Percentiles rank a stretch among this genome's conserved stretches.
phyloP scores from a whole-genome alignment of 164 flowering plant genomes.

The Aristolochia californica region DNA sequence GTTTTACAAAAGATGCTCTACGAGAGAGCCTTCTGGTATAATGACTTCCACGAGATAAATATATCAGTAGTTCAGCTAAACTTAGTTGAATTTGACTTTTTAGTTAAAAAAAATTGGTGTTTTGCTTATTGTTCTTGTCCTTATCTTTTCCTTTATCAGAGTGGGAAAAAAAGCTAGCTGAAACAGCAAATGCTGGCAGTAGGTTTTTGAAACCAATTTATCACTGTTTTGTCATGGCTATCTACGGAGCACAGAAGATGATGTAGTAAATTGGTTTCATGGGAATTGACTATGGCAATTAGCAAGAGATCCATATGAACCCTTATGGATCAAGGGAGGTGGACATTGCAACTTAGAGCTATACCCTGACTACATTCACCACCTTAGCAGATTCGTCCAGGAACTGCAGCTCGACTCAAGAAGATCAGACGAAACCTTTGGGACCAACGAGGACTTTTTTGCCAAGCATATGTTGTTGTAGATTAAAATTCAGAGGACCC shows the following conservation, averaged over 20 bases:
- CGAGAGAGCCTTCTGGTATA: no score
- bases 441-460: constrained; percentile 4
- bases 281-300: constrained; percentile 77
- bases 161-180: neutral
- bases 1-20: no score
- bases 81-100: neutral
- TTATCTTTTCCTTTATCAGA: neutral
- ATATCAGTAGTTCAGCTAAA: no score
- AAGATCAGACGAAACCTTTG: constrained; percentile 39
- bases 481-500: constrained; percentile 12
- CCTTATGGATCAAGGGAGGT: constrained; percentile 92
- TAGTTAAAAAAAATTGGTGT: neutral
- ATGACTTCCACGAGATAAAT: no score
- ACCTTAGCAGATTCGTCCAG: constrained; percentile 52
- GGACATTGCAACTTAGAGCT: constrained; percentile 95
- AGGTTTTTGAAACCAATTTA: neutral
- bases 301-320: constrained; percentile 81
- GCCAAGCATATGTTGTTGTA: constrained; percentile 16
- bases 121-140: neutral
- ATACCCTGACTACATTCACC: constrained; percentile 87
- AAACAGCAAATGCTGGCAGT: no score
- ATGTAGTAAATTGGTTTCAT: constrained; percentile 82
- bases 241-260: constrained; percentile 90
- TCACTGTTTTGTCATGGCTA: neutral
- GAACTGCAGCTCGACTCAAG: constrained; percentile 58